Conservation (phyloP, 768 basidiomycete genomes). For the Collybiopsis confluens region DNA sequence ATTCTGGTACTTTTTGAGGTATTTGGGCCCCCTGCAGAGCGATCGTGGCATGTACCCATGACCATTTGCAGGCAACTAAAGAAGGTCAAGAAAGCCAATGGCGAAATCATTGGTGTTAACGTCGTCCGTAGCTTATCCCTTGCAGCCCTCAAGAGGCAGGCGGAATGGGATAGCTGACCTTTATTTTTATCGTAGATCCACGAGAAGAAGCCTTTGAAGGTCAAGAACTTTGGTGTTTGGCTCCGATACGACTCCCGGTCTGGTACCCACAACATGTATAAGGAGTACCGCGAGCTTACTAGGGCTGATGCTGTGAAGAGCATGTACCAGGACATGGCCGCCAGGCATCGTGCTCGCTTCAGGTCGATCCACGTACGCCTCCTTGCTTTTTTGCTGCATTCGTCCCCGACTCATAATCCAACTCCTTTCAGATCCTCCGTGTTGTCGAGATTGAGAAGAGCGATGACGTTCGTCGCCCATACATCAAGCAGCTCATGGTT, state of each 20-base stretch:
- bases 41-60: constrained; percentile 2
- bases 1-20: constrained; percentile 99
- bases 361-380: constrained; percentile 94
- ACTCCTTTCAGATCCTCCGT: constrained; percentile 76
- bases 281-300: constrained; percentile 95
- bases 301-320: constrained; percentile 94
- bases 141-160: constrained; percentile 85
- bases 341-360: constrained; percentile 98
- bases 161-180: constrained; percentile 55
- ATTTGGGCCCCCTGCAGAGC: too few species aligned
- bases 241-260: constrained; percentile 99
- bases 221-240: constrained; percentile 99
- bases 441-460: constrained; percentile 94
- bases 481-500: constrained; percentile 93
- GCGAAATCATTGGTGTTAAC: constrained; percentile 98
- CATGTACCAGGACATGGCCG: constrained; percentile 99
- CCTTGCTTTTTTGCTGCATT: too few species aligned
- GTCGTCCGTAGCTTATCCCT: constrained; percentile 75
- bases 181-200: constrained; percentile 66
- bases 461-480: constrained; percentile 89
- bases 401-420: background rate
- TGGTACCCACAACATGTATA: constrained; percentile 99
- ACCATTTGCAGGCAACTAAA: constrained; percentile 70
- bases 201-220: constrained; percentile 96
- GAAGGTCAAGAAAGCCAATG: constrained; percentile 99